These are phyloP conservation scores for Balamuthia mandrillaris DNA, from an alignment of 208 protist genomes.

Conservation along the genomic window DNA sequence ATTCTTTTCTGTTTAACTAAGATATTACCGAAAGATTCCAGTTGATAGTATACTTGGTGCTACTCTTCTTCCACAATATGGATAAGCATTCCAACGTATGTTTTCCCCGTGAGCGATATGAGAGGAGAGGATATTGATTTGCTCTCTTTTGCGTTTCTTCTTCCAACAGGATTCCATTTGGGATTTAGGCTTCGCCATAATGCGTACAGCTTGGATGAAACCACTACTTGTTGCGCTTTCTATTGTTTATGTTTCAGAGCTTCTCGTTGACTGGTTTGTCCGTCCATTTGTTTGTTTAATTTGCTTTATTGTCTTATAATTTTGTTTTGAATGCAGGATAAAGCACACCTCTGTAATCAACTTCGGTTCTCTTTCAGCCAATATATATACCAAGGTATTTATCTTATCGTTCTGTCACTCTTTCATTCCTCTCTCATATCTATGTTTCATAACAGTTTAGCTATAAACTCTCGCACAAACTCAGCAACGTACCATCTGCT, in stretches of 20 bases:
- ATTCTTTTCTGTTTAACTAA: too few species aligned
- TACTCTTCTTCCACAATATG: constrained; percentile 10
- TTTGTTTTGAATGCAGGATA: too few species aligned
- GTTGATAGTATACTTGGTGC: neutral
- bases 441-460: neutral
- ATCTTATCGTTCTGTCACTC: neutral
- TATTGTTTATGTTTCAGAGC: neutral
- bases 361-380: neutral
- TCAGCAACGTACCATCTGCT: neutral
- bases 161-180: neutral
- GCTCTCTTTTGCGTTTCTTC: neutral
- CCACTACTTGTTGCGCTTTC: neutral
- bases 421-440: neutral
- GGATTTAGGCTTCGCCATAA: neutral
- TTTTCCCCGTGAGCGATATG: too few species aligned
- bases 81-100: neutral
- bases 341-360: constrained; percentile 9
- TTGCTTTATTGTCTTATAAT: too few species aligned
- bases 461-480: neutral
- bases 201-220: neutral
- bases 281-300: too few species aligned
- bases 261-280: neutral
- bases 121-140: neutral
- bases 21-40: neutral
- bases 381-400: neutral